Base-by-base conservation (phyloP, 108 stramenopile species). In the Fragilaria crotonensis region DNA sequence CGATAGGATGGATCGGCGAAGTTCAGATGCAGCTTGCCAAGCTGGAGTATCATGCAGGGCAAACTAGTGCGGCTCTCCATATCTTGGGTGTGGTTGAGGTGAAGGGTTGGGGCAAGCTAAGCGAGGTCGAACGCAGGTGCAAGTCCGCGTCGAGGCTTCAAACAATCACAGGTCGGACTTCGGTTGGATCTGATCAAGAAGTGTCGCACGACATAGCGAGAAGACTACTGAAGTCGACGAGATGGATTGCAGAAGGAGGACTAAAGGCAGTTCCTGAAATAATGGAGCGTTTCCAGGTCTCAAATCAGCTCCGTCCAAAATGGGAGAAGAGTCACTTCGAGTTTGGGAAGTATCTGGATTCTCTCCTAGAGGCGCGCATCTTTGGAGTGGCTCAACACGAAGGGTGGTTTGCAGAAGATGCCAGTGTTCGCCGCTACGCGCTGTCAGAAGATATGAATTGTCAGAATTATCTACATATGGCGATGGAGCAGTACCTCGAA, bases 281-380 rank as follows among this genome's bases (percentile, higher is more conserved):
- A 26, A 75, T 77, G 26, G 33, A 66, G 19, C 68, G 90, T 0
- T 93, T 89, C 59, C 63, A 70, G 45, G 67, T 81, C 18, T 71
- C 87, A 2, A 62, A 80, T 20, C 70, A 66, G 45, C 59, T 92
- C 0, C 65, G 75, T 25, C 85, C 86, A n/a, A 52, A 71, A n/a
- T 89, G 81, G 85, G 94, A 90, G 57, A 77, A 87, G 72, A 84
- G 92, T 87, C 80, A 92, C 45, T 92, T 92, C 65, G 55, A 69
- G 22, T 88, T 75, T 66, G 90, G 84, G 5, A 88, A 84, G 52
- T 91, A 88, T 57, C 45, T 83, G 5, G 87, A 93, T 63, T 65
- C 71, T 19, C 33, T 89, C 0, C 59, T 83, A 36, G 69, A 78
- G 60, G 52, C 73, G 33, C 64, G 85, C n/a, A 59, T 89, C 47